Evolutionary conservation across 495 filamentous ascomycete species (phyloP).

Genomic region (Aspergillus homomorphus): DNA sequence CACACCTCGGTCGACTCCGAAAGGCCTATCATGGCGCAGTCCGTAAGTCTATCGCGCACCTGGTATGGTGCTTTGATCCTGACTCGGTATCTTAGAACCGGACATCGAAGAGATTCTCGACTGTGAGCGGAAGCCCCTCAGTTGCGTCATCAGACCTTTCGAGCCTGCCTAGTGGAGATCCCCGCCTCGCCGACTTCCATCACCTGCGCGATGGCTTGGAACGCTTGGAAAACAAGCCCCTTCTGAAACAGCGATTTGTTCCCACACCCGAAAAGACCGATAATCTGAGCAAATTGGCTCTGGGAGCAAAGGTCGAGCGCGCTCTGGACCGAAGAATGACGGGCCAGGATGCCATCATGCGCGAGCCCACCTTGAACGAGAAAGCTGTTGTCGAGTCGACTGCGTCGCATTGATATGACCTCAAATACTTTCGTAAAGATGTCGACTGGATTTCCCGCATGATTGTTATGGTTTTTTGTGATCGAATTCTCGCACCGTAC

Average conservation of each 20-base stretch:
- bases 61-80: slow-evolving; percentile 5
- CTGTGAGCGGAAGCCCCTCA: slow-evolving; percentile 72
- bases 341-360: slow-evolving; percentile 87
- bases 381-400: slow-evolving; percentile 39
- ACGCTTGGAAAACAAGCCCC: slow-evolving; percentile 86
- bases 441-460: slow-evolving; percentile 10
- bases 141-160: slow-evolving; percentile 64
- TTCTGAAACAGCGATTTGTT: slow-evolving; percentile 79
- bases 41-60: slow-evolving; percentile 49
- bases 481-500: neutral
- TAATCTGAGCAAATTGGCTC: slow-evolving; percentile 82
- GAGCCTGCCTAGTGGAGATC: slow-evolving; percentile 55
- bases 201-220: slow-evolving; percentile 79
- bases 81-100: slow-evolving; percentile 47
- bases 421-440: slow-evolving; percentile 13
- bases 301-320: slow-evolving; percentile 91
- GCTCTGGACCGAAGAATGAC: slow-evolving; percentile 87
- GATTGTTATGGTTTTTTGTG: neutral
- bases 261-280: slow-evolving; percentile 79
- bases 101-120: slow-evolving; percentile 75
- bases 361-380: slow-evolving; percentile 51
- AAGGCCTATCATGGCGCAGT: slow-evolving; percentile 73
- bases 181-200: slow-evolving; percentile 66
- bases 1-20: slow-evolving; percentile 68
- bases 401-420: slow-evolving; percentile 7